A percentile compares a stretch with the other conserved stretches of the same genome.
These are phyloP conservation scores for Grigorovia transvaalensis DNA, from an alignment of 805 yeast species.

Conservation along the genomic window DNA sequence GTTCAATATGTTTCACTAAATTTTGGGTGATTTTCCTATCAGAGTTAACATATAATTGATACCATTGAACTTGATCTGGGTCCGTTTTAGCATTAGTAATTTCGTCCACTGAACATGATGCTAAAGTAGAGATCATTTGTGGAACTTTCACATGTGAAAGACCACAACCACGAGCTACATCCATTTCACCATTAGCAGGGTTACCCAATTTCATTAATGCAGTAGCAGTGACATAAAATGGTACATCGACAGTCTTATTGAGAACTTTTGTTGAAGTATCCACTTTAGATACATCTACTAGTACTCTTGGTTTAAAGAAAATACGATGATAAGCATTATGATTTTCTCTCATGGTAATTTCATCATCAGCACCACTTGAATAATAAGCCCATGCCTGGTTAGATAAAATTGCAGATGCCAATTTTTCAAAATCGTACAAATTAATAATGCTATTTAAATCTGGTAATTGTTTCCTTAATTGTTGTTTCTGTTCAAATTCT, in stretches of 20 bases:
- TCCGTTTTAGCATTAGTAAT: constrained; percentile 60
- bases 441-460: constrained; percentile 61
- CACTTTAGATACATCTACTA: constrained; percentile 70
- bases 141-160: constrained; percentile 45
- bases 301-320: constrained; percentile 74
- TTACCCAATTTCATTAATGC: constrained; percentile 89
- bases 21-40: constrained; percentile 56
- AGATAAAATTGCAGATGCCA: constrained; percentile 71
- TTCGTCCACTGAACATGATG: constrained; percentile 82
- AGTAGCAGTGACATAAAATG: constrained; percentile 86
- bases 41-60: constrained; percentile 73
- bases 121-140: constrained; percentile 89
- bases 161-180: constrained; percentile 74
- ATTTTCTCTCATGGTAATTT: constrained; percentile 79
- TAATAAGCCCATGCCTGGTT: constrained; percentile 88
- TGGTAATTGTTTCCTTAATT: constrained; percentile 44
- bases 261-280: constrained; percentile 65
- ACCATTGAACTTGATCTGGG: constrained; percentile 65
- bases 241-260: constrained; percentile 59
- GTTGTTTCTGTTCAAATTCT: constrained; percentile 20
- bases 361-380: constrained; percentile 88
- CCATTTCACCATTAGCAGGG: constrained; percentile 76
- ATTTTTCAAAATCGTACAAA: constrained; percentile 74
- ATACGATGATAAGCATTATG: constrained; percentile 82
- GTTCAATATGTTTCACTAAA: constrained; percentile 61